Conservation (phyloP, 2,329 filamentous ascomycete species). For the Microdochium trichocladiopsis region DNA sequence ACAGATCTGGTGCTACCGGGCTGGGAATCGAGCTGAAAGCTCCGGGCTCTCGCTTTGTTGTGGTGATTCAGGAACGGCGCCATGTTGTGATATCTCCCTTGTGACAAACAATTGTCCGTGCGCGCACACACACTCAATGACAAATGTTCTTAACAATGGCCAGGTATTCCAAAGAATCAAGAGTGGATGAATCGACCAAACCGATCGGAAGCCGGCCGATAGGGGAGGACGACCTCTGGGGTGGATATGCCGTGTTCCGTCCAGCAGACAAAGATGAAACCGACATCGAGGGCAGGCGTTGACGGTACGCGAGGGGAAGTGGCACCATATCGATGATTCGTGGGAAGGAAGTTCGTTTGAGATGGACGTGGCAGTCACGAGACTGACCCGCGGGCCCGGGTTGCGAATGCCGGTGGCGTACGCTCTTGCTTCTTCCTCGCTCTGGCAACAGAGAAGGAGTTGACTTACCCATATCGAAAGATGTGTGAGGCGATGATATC, state of each 20-base stretch:
- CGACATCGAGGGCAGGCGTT: neutral
- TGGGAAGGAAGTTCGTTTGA: neutral
- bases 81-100: slow-evolving; percentile 28
- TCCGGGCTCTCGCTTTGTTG: slow-evolving; percentile 37
- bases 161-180: slow-evolving; percentile 26
- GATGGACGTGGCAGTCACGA: neutral
- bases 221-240: neutral
- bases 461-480: slow-evolving; percentile 1
- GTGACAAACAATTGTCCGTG: slow-evolving; percentile 10
- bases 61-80: slow-evolving; percentile 34
- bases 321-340: neutral
- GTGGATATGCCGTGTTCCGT: neutral
- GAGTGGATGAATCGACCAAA: slow-evolving; percentile 4
- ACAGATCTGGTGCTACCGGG: slow-evolving; percentile 8
- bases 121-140: slow-evolving; percentile 13
- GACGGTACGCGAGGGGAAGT: neutral
- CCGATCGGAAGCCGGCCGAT: neutral
- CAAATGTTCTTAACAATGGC: slow-evolving; percentile 25
- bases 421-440: neutral
- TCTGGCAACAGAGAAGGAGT: neutral
- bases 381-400: neutral
- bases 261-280: neutral
- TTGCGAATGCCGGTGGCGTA: neutral
- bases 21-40: slow-evolving; percentile 38
- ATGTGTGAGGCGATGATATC: neutral